Evolutionary conservation across 139 green algal genomes (phyloP), one percentile per base, ranked within the genome.

Genomic region (Trebouxia sp.): DNA sequence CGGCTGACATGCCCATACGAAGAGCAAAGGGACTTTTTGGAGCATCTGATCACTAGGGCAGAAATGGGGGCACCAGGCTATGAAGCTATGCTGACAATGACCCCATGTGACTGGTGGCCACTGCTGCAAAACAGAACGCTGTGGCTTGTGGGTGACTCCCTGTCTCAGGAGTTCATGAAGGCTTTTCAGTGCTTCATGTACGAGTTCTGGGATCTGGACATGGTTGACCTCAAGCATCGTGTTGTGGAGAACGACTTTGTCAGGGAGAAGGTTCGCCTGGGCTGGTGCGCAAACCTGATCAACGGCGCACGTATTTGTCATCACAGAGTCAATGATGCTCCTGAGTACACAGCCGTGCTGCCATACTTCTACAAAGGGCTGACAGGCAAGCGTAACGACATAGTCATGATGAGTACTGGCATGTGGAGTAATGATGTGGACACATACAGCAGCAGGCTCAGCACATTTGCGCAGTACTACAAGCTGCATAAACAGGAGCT

Each of bases 51-150:
- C 20, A 76, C 12, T 14, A 43, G 67, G 20, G 67, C 79, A 11
- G 50, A 79, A 50, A 15, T 43, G 11, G 79, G 67, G 12, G 48
- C 66, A n/a, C 48, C 26, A 2, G 67, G 51, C 24, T 48, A 41
- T 41, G 32, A 72, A 20, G 79, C 65, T 20, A 53, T 79, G 37
- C 47, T 83, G 79, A 43, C 51, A 24, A 42, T 88, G 48, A 81
- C 81, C 0, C 84, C 84, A 12, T 85, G 82, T 48, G 82, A 85
- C 65, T 75, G 78, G 41, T 85, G 65, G 66, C 65, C 35, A 35
- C 43, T 76, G 42, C 50, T 85, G 39, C 41, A 39, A 0, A 72
- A 70, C 39, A 65, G 82, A 28, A 80, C 82, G 15, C 76, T 83
- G 3, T 83, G 65, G 76, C 50, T 85, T 30, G 32, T 85, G 5